phyloP scores from a whole-genome alignment of 257 asterid species.

The Solanum neorickii region DNA sequence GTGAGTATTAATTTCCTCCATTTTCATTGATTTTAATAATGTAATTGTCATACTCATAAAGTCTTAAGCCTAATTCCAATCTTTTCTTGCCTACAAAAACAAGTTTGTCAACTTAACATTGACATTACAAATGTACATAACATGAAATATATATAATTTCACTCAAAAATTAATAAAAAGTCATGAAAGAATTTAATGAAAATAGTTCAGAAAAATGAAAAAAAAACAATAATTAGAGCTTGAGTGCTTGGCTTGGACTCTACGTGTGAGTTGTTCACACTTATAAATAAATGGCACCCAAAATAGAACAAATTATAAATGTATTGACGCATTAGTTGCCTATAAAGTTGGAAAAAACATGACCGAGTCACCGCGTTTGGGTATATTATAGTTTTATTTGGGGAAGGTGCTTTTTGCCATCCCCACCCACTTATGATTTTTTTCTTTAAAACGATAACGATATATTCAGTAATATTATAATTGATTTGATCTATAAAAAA shows the following conservation, averaged over 20 bases:
- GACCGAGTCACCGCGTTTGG: not conserved
- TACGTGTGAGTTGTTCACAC: not conserved
- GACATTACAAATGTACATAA: not conserved
- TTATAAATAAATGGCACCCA: not conserved
- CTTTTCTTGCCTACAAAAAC: not conserved
- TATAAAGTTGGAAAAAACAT: not conserved
- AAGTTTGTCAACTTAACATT: not conserved
- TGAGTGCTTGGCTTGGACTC: not conserved
- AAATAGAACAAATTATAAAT: too few relatives aligned
- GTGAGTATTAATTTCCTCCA: not conserved
- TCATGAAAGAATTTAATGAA: not conserved
- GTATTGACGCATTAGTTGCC: not conserved
- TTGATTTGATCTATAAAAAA: not conserved
- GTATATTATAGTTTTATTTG: not conserved
- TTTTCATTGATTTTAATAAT: not conserved
- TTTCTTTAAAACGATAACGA: not conserved
- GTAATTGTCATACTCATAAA: not conserved
- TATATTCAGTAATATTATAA: accelerated
- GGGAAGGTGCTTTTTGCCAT: not conserved
- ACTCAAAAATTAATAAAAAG: not conserved
- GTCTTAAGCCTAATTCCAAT: not conserved
- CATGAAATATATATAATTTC: not conserved
- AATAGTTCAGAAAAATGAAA: not conserved
- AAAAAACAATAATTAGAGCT: not conserved
- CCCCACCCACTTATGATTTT: not conserved